Conservation (phyloP, 176 grass and related monocot species). For the Themeda triandra region DNA sequence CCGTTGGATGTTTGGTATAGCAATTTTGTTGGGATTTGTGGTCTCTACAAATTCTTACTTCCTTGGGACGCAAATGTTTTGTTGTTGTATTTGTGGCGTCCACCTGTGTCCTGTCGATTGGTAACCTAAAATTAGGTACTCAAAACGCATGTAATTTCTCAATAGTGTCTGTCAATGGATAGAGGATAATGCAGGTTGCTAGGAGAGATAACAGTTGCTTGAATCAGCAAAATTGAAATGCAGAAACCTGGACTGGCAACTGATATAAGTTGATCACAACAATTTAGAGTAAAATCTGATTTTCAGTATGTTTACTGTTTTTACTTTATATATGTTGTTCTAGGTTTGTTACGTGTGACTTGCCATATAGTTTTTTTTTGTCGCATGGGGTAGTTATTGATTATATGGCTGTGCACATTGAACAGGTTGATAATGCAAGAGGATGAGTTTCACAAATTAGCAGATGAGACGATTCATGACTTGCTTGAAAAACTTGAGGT, state of each 20-base stretch:
- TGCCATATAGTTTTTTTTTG: neutral
- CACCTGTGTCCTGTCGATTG: neutral
- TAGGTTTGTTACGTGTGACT: neutral
- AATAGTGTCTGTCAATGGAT: neutral
- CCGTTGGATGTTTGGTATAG: neutral
- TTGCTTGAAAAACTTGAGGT: slow-evolving; percentile 85
- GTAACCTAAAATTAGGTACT: neutral
- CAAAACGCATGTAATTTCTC: neutral
- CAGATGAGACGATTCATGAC: slow-evolving; percentile 75
- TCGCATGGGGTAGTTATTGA: neutral
- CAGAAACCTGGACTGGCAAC: neutral
- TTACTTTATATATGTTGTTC: neutral
- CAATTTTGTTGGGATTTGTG: neutral
- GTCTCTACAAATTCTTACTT: neutral
- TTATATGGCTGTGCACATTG: neutral
- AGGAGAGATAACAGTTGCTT: neutral
- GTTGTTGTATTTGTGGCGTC: neutral
- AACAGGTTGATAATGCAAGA: slow-evolving; percentile 66
- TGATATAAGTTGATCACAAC: neutral
- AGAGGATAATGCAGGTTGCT: neutral
- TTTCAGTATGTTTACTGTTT: neutral
- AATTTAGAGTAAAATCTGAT: neutral
- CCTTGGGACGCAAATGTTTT: neutral
- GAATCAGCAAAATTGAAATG: neutral
- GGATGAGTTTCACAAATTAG: slow-evolving; percentile 76